A percentile compares a stretch with the other conserved stretches of the same genome.
Evolutionary conservation across 495 filamentous ascomycete species (phyloP).

Genomic region (Echria macrotheca): DNA sequence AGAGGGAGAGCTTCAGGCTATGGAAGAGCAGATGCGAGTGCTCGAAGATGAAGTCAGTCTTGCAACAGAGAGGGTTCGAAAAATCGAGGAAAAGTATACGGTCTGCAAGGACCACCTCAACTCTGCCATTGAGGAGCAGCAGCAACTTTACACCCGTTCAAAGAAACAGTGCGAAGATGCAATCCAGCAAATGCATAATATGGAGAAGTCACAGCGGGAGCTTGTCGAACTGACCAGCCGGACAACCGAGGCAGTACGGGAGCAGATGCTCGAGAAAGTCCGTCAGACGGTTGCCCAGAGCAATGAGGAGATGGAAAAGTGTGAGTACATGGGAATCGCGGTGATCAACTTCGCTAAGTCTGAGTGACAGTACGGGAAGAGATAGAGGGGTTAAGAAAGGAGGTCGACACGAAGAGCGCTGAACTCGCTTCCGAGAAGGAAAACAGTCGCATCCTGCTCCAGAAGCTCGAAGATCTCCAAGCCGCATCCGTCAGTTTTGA

Average conservation of each 20-base stretch:
- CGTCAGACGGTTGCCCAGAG: conserved; percentile 21
- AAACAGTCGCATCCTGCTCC: conserved; percentile 16
- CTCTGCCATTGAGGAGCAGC: conserved; percentile 36
- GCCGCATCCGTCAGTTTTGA: conserved; percentile 20
- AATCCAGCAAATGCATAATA: conserved; percentile 20
- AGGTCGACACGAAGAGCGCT: conserved; percentile 25
- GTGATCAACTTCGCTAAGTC: too few species aligned
- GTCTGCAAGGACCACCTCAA: conserved; percentile 29
- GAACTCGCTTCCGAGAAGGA: conserved; percentile 27
- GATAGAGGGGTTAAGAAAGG: conserved; percentile 18
- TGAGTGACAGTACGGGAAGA: too few species aligned
- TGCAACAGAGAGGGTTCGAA: conserved; percentile 15
- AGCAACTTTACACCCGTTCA: conserved; percentile 27
- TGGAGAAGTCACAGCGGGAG: conserved; percentile 13
- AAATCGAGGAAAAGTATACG: conserved; percentile 27
- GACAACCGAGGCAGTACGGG: conserved; percentile 27
- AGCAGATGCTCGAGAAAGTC: conserved; percentile 30
- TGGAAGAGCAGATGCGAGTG: conserved; percentile 17
- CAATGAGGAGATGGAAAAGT: conserved; percentile 19
- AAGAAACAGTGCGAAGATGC: conserved; percentile 25
- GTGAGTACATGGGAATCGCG: too few species aligned
- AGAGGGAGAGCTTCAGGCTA: too few species aligned
- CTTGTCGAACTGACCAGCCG: conserved; percentile 21
- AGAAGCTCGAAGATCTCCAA: conserved; percentile 21
- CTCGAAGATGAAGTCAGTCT: conserved; percentile 19